Evolutionary conservation across 139 green algal genomes (phyloP).

Genomic region (Coelastrella sp.): DNA sequence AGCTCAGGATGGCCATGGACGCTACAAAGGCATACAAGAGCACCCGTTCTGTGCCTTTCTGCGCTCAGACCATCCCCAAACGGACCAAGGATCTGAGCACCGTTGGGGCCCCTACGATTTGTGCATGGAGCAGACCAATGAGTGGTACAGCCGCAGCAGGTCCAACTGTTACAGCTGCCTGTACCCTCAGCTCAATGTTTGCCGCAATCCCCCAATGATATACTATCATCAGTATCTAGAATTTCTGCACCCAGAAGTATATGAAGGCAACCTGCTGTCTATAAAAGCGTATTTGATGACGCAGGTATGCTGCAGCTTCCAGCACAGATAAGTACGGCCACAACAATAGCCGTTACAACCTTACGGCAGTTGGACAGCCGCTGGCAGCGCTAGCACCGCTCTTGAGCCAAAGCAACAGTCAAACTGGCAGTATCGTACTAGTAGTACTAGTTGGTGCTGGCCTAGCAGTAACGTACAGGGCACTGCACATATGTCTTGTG

Average conservation of each 20-base stretch:
- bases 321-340: no score
- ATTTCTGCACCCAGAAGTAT: neutral
- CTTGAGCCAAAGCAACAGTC: no score
- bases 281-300: constrained; percentile 10
- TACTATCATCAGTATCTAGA: constrained; percentile 47
- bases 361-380: no score
- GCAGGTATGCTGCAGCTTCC: neutral
- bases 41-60: neutral
- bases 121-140: neutral
- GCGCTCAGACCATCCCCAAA: neutral
- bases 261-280: constrained; percentile 43
- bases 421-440: no score
- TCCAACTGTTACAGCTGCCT: constrained; percentile 49
- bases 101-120: no score
- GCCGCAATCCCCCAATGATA: neutral
- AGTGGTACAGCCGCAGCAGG: neutral
- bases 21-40: neutral
- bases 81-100: neutral
- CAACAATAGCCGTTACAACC: no score
- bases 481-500: no score
- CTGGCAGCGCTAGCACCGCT: no score
- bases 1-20: no score
- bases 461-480: no score
- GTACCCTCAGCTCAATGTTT: constrained; percentile 30
- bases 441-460: no score